Evolutionary conservation across 2,329 filamentous ascomycete genomes (phyloP), one percentile per base, ranked within the genome.

Genomic region (Penicillium griseofulvum): DNA sequence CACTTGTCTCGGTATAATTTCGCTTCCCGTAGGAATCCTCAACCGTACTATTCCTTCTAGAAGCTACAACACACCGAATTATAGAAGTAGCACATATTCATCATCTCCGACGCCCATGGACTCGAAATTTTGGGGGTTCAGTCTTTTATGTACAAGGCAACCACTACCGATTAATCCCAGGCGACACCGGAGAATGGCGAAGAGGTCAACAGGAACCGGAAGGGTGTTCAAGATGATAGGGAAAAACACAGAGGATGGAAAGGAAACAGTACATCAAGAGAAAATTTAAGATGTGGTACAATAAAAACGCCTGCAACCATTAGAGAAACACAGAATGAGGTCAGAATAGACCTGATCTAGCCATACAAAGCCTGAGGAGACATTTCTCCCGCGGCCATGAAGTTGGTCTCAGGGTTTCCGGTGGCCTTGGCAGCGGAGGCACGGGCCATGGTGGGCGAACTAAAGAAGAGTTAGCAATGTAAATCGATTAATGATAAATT

Each of bases 371-470:
- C 68, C 59, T 75, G 71, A 10, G 71, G 68, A 61, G 72, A 71
- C 61, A 76, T 77, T 63, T 79, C 78, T 55, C 88, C 89, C 22
- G 87, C 81, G 51, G 88, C 88, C 87, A 91, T 88, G 64, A 90
- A 84, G 77, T 91, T 90, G 52, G 86, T 91, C 74, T 89, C 81
- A 54, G 88, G 84, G 77, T 91, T 89, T 58, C 87, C 86, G 10
- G 86, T 87, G 55, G 88, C 89, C 83, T 97, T 97, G 64, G 92
- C 89, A 50, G 90, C 93, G 47, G 91, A 96, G 82, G 91, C 97
- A 72, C 94, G 89, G 57, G 94, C 94, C 94, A 99, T 99, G 55
- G 94, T 99, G 49, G 94, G 92, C 60, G 92, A 97, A 80, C 92
- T 96, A 59, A 38, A 41, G 28, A 9, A 49, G 34, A 44, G 54